Evolutionary conservation across 305 asterid species (phyloP).

Genomic region (Monarda citriodora): DNA sequence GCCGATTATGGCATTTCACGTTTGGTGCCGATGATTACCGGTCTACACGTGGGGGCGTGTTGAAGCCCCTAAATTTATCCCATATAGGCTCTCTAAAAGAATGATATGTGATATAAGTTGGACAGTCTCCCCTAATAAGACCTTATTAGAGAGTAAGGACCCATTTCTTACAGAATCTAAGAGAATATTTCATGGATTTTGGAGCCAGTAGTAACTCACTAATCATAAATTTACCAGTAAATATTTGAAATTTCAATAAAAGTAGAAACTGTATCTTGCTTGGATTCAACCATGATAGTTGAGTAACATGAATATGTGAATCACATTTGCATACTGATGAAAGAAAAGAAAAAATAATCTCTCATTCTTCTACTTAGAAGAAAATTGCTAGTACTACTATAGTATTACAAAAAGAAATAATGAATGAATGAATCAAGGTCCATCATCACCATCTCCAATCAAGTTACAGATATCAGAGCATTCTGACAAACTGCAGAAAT

Average conservation of each 20-base stretch:
- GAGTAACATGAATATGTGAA: slow-evolving; percentile 1
- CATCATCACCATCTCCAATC: slow-evolving; percentile 89
- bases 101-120: no score
- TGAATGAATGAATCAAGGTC: slow-evolving; percentile 38
- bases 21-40: no score
- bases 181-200: no score
- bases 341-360: neutral
- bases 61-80: no score
- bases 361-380: slow-evolving; percentile 5
- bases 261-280: no score
- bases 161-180: no score
- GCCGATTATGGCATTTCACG: no score
- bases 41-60: no score
- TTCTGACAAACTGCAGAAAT: slow-evolving; percentile 67
- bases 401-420: neutral
- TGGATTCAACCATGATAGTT: neutral
- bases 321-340: slow-evolving; percentile 8
- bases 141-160: no score
- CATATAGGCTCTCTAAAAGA: no score
- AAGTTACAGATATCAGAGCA: slow-evolving; percentile 90
- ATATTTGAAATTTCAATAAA: neutral
- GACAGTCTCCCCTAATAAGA: no score
- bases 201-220: no score
- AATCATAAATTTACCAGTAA: neutral
- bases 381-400: neutral